Evolutionary conservation across 106 monocot genomes (phyloP).

Genomic region (Allium fistulosum): DNA sequence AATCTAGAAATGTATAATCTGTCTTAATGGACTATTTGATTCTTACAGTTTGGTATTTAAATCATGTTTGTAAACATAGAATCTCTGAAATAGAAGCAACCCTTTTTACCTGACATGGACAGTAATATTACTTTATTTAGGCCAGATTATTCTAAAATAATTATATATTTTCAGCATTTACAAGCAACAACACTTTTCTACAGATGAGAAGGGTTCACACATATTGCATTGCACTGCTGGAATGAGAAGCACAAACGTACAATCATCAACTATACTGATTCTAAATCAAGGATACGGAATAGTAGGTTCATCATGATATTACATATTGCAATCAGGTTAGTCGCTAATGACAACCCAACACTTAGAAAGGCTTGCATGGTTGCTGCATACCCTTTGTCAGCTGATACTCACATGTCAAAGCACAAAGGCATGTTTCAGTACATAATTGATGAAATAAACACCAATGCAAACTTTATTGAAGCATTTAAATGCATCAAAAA

Average conservation of each 20-base stretch:
- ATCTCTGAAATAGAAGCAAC: no score
- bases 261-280: slow-evolving; percentile 4
- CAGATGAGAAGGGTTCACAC: slow-evolving; percentile 94
- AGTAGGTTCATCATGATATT: slow-evolving; percentile 40
- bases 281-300: slow-evolving; percentile 8
- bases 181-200: not conserved
- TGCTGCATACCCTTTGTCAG: slow-evolving; percentile 34
- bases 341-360: slow-evolving; percentile 35
- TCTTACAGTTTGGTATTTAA: no score
- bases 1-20: no score
- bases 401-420: slow-evolving; percentile 3
- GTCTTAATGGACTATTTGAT: no score
- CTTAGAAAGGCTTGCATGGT: slow-evolving; percentile 80
- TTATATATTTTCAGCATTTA: no score
- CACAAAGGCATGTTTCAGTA: slow-evolving; percentile 38
- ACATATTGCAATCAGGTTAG: slow-evolving; percentile 57
- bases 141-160: no score
- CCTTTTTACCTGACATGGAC: no score
- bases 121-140: no score
- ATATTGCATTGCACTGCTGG: slow-evolving; percentile 79
- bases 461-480: slow-evolving; percentile 37
- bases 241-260: slow-evolving; percentile 32
- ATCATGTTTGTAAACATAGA: no score
- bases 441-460: slow-evolving; percentile 38
- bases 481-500: slow-evolving; percentile 25